Evolutionary conservation across 2,329 filamentous ascomycete genomes (phyloP).

Genomic region (Chaetoscypha palmicola): DNA sequence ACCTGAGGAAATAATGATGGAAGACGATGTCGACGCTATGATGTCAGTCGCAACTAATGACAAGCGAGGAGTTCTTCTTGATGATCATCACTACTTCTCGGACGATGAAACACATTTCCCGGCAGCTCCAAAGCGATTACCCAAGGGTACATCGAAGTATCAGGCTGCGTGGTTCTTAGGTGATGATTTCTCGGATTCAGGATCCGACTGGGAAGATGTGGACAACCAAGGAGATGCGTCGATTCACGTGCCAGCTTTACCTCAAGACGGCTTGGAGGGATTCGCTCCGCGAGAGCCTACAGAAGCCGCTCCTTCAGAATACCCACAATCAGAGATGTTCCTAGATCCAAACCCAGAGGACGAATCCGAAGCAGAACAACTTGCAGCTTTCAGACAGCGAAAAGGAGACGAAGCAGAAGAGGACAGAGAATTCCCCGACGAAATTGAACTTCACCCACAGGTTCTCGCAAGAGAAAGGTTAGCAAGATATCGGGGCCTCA

Average conservation of each 20-base stretch:
- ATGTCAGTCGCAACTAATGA: slow-evolving; percentile 42
- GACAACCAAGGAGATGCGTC: slow-evolving; percentile 55
- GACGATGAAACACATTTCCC: slow-evolving; percentile 67
- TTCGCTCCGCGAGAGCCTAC: slow-evolving; percentile 60
- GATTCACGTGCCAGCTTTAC: slow-evolving; percentile 50
- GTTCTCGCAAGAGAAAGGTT: slow-evolving; percentile 81
- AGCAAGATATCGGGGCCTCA: slow-evolving; percentile 80
- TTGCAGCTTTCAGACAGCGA: slow-evolving; percentile 72
- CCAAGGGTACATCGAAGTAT: slow-evolving; percentile 87
- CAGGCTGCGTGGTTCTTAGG: slow-evolving; percentile 91
- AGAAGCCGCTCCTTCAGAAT: slow-evolving; percentile 77
- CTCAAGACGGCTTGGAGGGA: slow-evolving; percentile 78
- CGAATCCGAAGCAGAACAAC: slow-evolving; percentile 67
- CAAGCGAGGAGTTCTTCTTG: slow-evolving; percentile 83
- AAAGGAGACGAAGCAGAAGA: slow-evolving; percentile 78
- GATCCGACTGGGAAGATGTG: slow-evolving; percentile 71
- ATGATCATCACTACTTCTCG: slow-evolving; percentile 97
- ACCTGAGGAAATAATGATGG: slow-evolving; percentile 76
- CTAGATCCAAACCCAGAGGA: slow-evolving; percentile 69
- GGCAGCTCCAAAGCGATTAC: slow-evolving; percentile 63
- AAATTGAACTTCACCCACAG: slow-evolving; percentile 87
- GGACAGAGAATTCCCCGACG: slow-evolving; percentile 92
- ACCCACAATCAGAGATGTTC: slow-evolving; percentile 91
- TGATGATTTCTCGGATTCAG: slow-evolving; percentile 66
- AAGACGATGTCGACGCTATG: slow-evolving; percentile 48